Evolutionary conservation across 148 eudicot species (phyloP), one percentile per base, ranked within the genome.

Genomic region (Suaeda aralocaspica): DNA sequence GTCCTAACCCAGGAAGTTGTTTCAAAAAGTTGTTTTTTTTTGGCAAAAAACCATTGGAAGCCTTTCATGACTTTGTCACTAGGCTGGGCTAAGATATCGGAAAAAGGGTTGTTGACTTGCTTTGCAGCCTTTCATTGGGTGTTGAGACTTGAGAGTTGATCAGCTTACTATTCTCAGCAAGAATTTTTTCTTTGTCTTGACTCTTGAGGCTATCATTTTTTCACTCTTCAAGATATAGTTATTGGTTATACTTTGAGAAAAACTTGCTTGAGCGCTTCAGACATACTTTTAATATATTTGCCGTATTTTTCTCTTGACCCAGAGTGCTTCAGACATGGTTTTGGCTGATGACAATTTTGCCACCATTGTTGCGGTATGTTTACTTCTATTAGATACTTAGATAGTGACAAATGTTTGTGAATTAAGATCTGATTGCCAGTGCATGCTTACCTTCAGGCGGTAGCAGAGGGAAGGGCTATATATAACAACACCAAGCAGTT

Each of bases 271-370:
- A 2, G 6, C 1, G 53, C 53, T 22, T 49, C 8, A 49, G 22
- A 49, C 19, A 21, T 72, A 19, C 52, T 22, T 48, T 50, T 45
- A 67, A 41, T 55, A 36, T 66, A 30, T 55, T 31, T 18, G 6
- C 46, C 42, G 44, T 36, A 36, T 56, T 28, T 34, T 21, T 24
- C 66, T 70, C 42, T 53, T 34, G 56, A 78, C 79, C 30, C 87
- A 95, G 99, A 95, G 99, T 89, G 99, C 99, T 73, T 91, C 99
- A 13, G 99, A 95, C 79, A 95, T 95, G 99, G 99, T 95, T 78
- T 79, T 95, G 82, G 96, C 93, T 44, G 97, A 95, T 80, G 99
- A 95, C 82, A 95, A 95, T 81, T 95, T 95, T 76, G 99, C 99
- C 72, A 84, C 96, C 66, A 91, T 95, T 76, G 90, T 95, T 66